These are phyloP conservation scores for Juncus inflexus DNA, from an alignment of 176 grass and related monocot genomes.

Conservation along the genomic window DNA sequence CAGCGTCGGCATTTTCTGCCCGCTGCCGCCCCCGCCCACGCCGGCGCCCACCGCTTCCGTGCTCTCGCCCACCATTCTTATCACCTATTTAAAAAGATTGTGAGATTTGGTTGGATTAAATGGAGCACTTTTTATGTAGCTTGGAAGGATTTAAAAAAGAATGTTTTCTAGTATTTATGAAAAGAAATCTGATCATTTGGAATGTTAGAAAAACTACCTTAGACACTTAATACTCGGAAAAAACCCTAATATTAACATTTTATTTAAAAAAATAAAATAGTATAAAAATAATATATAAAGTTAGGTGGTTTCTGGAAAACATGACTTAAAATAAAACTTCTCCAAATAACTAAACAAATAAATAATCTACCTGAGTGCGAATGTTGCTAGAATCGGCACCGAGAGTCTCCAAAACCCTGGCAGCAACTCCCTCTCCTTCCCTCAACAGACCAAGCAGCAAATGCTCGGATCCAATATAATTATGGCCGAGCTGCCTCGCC, in stretches of 20 bases:
- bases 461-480: conserved; percentile 95
- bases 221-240: too few relatives aligned
- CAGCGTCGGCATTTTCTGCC: conserved; percentile 95
- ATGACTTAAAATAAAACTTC: not conserved
- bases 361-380: conserved; percentile 59
- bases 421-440: conserved; percentile 95
- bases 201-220: too few relatives aligned
- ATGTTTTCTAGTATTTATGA: too few relatives aligned
- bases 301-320: too few relatives aligned
- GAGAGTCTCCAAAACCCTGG: conserved; percentile 84
- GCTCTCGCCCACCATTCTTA: conserved; percentile 98
- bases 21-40: conserved; percentile 86
- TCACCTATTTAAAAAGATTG: conserved; percentile 42
- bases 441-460: conserved; percentile 81
- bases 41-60: conserved; percentile 87
- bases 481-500: conserved; percentile 91
- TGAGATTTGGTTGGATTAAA: too few relatives aligned
- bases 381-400: conserved; percentile 90
- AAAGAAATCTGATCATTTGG: too few relatives aligned
- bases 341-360: conserved; percentile 4
- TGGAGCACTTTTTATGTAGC: too few relatives aligned
- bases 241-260: too few relatives aligned
- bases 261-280: too few relatives aligned
- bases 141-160: too few relatives aligned
- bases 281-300: too few relatives aligned